Base-by-base conservation (phyloP, 2,329 filamentous ascomycete species). In the Sporothrix globosa region DNA sequence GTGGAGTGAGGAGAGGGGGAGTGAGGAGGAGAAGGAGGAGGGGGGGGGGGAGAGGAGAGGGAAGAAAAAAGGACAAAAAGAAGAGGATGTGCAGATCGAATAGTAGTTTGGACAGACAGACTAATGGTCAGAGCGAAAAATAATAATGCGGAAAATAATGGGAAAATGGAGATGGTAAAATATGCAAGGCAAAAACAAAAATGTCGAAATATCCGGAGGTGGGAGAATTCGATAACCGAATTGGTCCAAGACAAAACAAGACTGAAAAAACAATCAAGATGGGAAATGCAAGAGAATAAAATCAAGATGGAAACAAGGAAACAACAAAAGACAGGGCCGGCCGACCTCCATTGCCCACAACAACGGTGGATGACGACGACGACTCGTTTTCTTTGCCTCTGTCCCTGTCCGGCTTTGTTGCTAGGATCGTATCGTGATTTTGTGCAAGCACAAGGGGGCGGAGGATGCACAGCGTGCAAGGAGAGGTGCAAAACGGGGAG, bases 321-420 rank as follows among this genome's bases (percentile, higher is more conserved):
- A 52, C 24, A 39, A 39, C 24, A 39, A 39, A 34, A 39, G 6
- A 39, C 19, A 34, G 17, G 63, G 24, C 61, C 50, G 46, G 63
- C 27, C 44, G 46, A 34, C 11, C 46, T 53, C 63, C 63, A 66
- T 66, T 39, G 61, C 24, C 63, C 48, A 24, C 63, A 52, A 52
- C 46, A 39, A 66, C 46, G 46, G 27, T 34, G 27, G 48, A 66
- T 34, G 46, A 53, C 46, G 63, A n/a, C 63, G 46, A 21, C 46
- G 13, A 7, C 21, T 44, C 24, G 9, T 50, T 21, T 21, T 46
- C 39, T 46, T 27, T 27, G n/a, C 9, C 63, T 52, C 3, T 48
- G 52, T 19, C 46, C 52, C 19, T 7, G 6, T 39, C 17, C 19
- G 27, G 21, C 27, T 41, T 52, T 52, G 46, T 39, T 39, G 24